Percentiles rank a stretch among this genome's conserved stretches.
These are phyloP conservation scores for Pisolithus marmoratus DNA, from an alignment of 768 basidiomycete species.

Conservation along the genomic window DNA sequence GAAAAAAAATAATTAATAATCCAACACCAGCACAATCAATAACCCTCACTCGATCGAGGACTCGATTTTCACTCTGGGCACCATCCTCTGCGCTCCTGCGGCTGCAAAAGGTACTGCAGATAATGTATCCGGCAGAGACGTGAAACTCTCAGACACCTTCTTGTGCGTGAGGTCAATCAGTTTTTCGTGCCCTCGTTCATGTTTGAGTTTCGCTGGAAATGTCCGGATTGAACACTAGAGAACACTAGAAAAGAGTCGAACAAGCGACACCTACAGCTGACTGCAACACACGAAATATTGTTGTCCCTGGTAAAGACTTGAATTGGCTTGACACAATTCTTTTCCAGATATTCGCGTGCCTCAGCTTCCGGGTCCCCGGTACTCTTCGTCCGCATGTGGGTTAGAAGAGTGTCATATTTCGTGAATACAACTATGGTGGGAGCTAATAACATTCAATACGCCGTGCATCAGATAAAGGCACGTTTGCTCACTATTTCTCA, in stretches of 20 bases:
- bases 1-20: background rate
- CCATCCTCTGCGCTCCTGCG: slow-evolving; percentile 2
- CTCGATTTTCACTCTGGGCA: slow-evolving; percentile 1
- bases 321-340: background rate
- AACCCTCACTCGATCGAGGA: background rate
- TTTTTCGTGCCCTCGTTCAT: background rate
- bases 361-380: background rate
- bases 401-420: slow-evolving; percentile 6
- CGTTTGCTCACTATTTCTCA: slow-evolving; percentile 1
- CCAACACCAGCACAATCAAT: background rate
- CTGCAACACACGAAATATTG: background rate
- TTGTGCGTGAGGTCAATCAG: slow-evolving; percentile 2
- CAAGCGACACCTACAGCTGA: background rate
- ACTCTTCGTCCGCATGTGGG: background rate
- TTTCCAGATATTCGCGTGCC: background rate
- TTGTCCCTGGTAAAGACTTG: background rate
- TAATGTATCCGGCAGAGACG: too few relatives aligned
- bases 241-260: too few relatives aligned
- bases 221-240: background rate
- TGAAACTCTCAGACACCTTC: background rate
- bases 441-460: background rate
- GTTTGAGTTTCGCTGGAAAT: background rate
- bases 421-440: slow-evolving; percentile 1
- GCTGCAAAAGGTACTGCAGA: background rate
- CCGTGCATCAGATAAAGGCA: background rate